phyloP scores from a whole-genome alignment of 495 filamentous ascomycete species.

The Penicillium ochrochloron region DNA sequence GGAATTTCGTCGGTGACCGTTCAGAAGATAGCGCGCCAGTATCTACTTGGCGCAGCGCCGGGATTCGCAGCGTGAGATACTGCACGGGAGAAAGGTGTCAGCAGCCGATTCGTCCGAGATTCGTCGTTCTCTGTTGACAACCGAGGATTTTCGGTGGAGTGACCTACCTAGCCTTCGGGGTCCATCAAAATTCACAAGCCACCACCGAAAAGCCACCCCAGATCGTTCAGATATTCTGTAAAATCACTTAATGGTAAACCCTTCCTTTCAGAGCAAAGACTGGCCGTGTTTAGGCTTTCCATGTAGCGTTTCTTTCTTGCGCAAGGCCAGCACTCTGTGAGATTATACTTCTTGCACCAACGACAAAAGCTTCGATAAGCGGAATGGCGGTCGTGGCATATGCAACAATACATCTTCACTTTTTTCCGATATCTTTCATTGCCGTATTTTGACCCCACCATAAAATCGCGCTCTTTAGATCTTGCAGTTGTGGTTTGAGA shows the following conservation, averaged over 20 bases:
- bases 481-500: neutral
- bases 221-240: no score
- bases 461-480: neutral
- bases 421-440: neutral
- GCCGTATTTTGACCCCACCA: neutral
- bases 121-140: no score
- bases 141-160: no score
- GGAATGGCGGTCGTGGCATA: neutral
- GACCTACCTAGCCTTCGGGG: neutral
- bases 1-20: no score
- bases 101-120: no score
- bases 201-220: no score
- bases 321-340: neutral
- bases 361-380: neutral
- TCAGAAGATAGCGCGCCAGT: no score
- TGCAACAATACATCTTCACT: neutral
- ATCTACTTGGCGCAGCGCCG: no score
- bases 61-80: no score
- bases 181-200: neutral
- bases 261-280: neutral
- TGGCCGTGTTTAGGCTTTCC: neutral
- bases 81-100: no score
- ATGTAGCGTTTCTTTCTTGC: neutral
- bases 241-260: no score
- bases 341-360: neutral